phyloP scores from a whole-genome alignment of 23 red algal species.

The Gracilaria gracilis region DNA sequence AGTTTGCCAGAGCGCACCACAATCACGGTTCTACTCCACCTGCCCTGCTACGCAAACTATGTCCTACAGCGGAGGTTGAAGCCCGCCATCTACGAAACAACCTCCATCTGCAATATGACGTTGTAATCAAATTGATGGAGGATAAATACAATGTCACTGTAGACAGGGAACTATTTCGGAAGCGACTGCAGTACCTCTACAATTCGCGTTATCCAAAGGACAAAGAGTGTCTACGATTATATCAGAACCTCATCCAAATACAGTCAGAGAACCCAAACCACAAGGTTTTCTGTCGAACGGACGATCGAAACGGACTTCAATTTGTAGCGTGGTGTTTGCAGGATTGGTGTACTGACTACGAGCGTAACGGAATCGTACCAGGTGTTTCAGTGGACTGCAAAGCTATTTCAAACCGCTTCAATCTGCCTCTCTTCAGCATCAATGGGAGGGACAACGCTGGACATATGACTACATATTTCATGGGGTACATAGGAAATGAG shows the following conservation, averaged over 20 bases:
- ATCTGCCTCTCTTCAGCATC: background rate
- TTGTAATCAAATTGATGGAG: background rate
- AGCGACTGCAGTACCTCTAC: background rate
- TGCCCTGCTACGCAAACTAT: background rate
- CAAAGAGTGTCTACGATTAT: background rate
- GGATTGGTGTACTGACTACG: conserved; percentile 22
- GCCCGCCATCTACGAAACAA: background rate
- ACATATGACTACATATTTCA: background rate
- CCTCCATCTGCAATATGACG: background rate
- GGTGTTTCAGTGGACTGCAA: background rate
- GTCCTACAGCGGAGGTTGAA: background rate
- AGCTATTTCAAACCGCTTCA: background rate
- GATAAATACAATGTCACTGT: background rate
- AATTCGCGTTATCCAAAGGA: background rate
- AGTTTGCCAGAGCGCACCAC: no score
- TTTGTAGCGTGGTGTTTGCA: background rate
- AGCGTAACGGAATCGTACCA: background rate
- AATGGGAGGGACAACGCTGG: conserved; percentile 20
- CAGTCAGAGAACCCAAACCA: background rate
- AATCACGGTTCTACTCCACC: no score
- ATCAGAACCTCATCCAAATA: background rate
- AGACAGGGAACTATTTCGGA: background rate
- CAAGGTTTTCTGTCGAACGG: background rate
- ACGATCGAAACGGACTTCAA: background rate
- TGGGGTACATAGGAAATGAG: background rate